phyloP scores from a whole-genome alignment of 2,329 filamentous ascomycete species.

The Trichoderma koningiopsis region DNA sequence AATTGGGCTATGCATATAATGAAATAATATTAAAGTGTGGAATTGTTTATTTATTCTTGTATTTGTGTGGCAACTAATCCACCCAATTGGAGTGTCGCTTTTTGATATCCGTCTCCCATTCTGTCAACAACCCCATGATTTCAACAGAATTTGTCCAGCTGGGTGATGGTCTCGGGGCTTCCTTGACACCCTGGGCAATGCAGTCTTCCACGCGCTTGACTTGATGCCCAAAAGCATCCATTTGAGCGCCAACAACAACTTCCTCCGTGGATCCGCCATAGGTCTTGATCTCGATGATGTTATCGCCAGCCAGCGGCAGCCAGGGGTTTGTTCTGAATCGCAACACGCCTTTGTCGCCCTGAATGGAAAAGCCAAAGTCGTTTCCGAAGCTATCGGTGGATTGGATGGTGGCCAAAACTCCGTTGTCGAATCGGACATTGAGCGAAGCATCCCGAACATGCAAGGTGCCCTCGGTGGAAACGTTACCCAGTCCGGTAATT shows the following conservation, averaged over 20 bases:
- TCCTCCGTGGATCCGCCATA: constrained; percentile 31
- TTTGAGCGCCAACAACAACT: constrained; percentile 29
- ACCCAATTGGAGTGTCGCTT: constrained; percentile 1
- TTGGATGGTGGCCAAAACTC: constrained; percentile 33
- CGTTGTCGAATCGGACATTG: constrained; percentile 31
- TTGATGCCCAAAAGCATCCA: constrained; percentile 34
- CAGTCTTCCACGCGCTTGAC: constrained; percentile 33
- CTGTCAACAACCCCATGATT: constrained; percentile 34
- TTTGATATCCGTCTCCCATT: constrained; percentile 32
- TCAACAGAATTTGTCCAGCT: constrained; percentile 33
- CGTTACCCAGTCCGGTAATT: constrained; percentile 31
- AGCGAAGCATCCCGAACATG: constrained; percentile 33
- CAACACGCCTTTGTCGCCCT: constrained; percentile 32
- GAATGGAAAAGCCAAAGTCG: constrained; percentile 32
- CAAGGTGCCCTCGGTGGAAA: constrained; percentile 29
- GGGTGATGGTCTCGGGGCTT: constrained; percentile 32
- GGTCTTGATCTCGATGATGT: constrained; percentile 31
- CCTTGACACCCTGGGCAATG: constrained; percentile 27
- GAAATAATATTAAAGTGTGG: background rate
- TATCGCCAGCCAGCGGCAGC: constrained; percentile 33
- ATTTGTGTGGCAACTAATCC: background rate
- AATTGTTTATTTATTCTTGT: background rate
- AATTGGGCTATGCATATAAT: background rate
- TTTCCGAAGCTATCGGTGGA: constrained; percentile 36
- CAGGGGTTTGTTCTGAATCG: constrained; percentile 35